Evolutionary conservation across 192 early-diverging fungal genomes (phyloP).

Genomic region (Coemansia aciculifera): DNA sequence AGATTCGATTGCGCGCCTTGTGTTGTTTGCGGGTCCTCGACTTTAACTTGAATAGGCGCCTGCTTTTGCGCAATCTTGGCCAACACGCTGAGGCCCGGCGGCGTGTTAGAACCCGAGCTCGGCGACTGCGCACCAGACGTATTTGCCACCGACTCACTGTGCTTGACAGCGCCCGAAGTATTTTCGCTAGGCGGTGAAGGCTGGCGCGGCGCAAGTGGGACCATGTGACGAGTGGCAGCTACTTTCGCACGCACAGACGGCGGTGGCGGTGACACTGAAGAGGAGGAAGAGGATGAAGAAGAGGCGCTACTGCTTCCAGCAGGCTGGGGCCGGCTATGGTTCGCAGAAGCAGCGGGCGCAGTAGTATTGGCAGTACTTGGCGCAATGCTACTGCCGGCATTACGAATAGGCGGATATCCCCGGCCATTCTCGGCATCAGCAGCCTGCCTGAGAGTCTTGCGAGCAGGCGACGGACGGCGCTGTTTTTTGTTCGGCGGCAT

Average conservation of each 20-base stretch:
- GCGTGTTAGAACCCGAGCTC: constrained; percentile 30
- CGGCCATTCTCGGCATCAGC: constrained; percentile 29
- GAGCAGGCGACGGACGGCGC: constrained; percentile 6
- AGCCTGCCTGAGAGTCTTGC: neutral
- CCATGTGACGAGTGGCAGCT: constrained; percentile 6
- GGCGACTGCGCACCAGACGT: constrained; percentile 1
- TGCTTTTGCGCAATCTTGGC: constrained; percentile 47
- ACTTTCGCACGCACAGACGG: neutral
- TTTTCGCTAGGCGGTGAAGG: constrained; percentile 4
- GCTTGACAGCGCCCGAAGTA: neutral
- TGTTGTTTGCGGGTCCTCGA: neutral
- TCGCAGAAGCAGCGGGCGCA: constrained; percentile 15
- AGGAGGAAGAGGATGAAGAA: neutral
- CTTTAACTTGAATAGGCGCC: constrained; percentile 28
- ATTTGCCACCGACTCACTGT: neutral
- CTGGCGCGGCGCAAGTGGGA: constrained; percentile 24
- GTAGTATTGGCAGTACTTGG: constrained; percentile 10
- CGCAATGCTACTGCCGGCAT: constrained; percentile 17
- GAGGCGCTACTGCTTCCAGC: constrained; percentile 3
- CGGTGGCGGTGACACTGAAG: neutral
- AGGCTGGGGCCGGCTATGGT: constrained; percentile 4
- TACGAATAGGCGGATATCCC: neutral
- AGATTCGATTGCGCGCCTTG: neutral
- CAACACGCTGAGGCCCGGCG: constrained; percentile 42
- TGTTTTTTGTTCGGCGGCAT: constrained; percentile 11